Base-by-base conservation (phyloP, 2,329 filamentous ascomycete species). In the Ascochyta lentis region DNA sequence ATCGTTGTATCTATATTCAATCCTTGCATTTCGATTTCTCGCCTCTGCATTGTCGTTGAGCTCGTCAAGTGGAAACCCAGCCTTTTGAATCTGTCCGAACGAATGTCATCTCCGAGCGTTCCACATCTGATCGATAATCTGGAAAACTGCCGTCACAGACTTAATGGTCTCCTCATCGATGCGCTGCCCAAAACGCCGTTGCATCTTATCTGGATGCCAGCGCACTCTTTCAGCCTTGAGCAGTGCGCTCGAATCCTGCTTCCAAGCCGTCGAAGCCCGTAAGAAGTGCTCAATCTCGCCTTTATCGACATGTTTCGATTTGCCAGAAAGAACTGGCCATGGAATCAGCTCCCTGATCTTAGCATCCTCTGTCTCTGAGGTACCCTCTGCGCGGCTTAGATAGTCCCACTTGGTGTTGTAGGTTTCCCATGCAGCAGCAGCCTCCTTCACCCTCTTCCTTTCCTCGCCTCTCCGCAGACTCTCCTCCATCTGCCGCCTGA, bases 131-230 rank as follows among this genome's bases (percentile, higher is more conserved):
- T 99, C 95, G 42, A 98, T 84, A 27, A 92, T 87, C 77, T 98
- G 94, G 69, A 98, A 99, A 9, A 96, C 88, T 6, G 90, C 89
- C 10, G 94, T 99, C 38, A 97, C 90, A 49, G 87, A 83, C 70
- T 86, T 86, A 83, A 96, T 88, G 3, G 90, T 86, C 3, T 83
- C 83, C 23, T 86, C 82, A 43, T 93, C 89, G 44, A 96, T 86
- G 13, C 82, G 80, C 56, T 85, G 79, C 3, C 92, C 91, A 57
- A 96, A 88, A 49, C 87, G 86, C 78, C 97, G 95, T 79, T 97
- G 92, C 52, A 98, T 90, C 81, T 98, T 99, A 78, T 99, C 95
- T 4, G 95, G 95, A 79, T 99, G 95, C 95, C 95, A 99, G 15
- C 92, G 84, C 16, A 98, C 88, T 47, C 95, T 86, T 79, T 99